These are phyloP conservation scores for Cystofilobasidium bisporidii DNA, from an alignment of 768 basidiomycete species.

Conservation along the genomic window DNA sequence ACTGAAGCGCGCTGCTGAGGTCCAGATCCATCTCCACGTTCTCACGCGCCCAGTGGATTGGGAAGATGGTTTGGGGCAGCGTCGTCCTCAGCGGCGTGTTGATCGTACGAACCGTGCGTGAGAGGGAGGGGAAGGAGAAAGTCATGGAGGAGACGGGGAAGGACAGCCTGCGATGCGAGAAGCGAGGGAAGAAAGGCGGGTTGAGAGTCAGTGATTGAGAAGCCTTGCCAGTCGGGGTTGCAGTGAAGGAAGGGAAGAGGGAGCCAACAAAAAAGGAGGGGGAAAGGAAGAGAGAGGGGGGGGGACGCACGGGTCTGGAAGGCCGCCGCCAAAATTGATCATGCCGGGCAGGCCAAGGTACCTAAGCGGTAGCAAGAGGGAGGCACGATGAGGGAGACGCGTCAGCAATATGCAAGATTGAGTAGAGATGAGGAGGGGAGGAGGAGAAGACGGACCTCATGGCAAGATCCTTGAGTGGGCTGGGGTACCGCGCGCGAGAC, in stretches of 20 bases:
- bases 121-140: not conserved
- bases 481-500: not conserved
- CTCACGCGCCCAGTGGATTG: not conserved
- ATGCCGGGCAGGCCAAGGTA: conserved; percentile 8
- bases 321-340: conserved; percentile 10
- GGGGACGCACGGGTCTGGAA: not conserved
- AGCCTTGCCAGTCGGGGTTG: not conserved
- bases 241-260: not conserved
- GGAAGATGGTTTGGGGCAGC: not conserved
- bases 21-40: not conserved
- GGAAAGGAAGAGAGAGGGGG: not conserved
- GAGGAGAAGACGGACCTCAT: not conserved
- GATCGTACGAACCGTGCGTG: not conserved
- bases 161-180: not conserved
- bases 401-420: not conserved
- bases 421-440: not conserved
- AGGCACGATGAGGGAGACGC: not conserved
- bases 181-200: not conserved
- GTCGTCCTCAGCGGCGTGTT: conserved; percentile 3
- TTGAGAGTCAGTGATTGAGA: too few relatives aligned
- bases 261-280: too few relatives aligned
- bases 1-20: not conserved
- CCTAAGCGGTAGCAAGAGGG: not conserved
- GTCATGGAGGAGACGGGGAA: conserved; percentile 3
- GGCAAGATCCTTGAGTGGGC: conserved; percentile 6